Evolutionary conservation across 1,139 yeast genomes (phyloP), one percentile per base, ranked within the genome.

Genomic region (Pichia sp.): DNA sequence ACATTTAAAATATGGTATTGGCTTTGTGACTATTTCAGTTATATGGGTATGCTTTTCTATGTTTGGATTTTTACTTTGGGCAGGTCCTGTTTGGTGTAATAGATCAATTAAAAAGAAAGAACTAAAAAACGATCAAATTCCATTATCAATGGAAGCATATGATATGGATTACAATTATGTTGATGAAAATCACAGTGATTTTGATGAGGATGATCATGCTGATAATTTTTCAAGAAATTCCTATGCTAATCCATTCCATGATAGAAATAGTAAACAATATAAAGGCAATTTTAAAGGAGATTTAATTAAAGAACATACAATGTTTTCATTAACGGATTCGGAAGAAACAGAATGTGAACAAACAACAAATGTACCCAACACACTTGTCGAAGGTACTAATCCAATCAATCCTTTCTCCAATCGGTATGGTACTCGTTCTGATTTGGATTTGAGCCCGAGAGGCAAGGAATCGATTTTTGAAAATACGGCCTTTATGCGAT

Each of bases 51-150:
- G 76, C 11, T 34, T 36, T 8, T 10, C 43, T 11, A 35, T 31
- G 9, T 18, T 60, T 1, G 40, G 48, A 3, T 46, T 56, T 31
- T 34, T 43, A 3, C 35, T 50, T 4, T 69, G 75, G 74, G 62
- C 59, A 5, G 64, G 69, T 4, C 72, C 74, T 0, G 47, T 65
- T 14, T 70, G 74, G 74, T 69, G 71, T 53, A 66, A 51, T 22
- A 44, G 47, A 33, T 29, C 39, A 3, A 34, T 33, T 2, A 40
- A 40, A 6, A 13, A 19, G 3, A 19, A 29, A 2, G 24, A 31
- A 23, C 21, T 20, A 11, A 14, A 22, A 24, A 23, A 14, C 21
- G 16, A 26, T n/a, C 38, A 40, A 23, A 35, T 35, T 11, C 35
- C 44, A 6, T 7, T 38, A 9, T 10, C 37, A 16, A 30, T 42